Conservation (phyloP, 768 basidiomycete species). For the Mycena vitilis region DNA sequence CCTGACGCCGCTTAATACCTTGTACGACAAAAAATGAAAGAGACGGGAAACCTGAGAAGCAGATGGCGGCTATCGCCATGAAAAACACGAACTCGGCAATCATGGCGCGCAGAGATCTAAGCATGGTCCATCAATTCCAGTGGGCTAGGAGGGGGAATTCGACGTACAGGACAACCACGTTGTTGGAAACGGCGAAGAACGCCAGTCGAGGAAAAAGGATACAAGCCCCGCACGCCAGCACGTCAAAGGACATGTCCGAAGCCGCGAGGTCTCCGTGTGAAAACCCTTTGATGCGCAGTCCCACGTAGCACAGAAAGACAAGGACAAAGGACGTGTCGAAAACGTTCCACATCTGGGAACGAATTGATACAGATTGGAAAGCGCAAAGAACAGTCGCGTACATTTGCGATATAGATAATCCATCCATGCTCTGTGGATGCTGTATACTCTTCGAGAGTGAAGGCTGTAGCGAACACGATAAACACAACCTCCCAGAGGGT, state of each 20-base stretch:
- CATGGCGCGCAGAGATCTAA: constrained; percentile 85
- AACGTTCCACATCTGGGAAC: constrained; percentile 85
- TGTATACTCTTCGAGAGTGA: constrained; percentile 89
- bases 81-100: constrained; percentile 83
- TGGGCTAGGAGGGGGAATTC: neutral
- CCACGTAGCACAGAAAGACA: constrained; percentile 76
- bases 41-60: constrained; percentile 82
- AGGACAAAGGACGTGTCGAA: constrained; percentile 83
- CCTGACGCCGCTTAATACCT: constrained; percentile 63
- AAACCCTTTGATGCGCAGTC: constrained; percentile 74
- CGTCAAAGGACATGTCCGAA: constrained; percentile 81
- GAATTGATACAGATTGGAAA: constrained; percentile 14
- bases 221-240: constrained; percentile 86
- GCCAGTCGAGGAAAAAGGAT: constrained; percentile 88
- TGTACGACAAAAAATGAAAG: constrained; percentile 34
- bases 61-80: constrained; percentile 79
- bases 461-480: constrained; percentile 80
- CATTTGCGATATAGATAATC: constrained; percentile 86
- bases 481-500: constrained; percentile 79
- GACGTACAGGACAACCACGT: constrained; percentile 80
- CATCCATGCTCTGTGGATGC: constrained; percentile 80
- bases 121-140: neutral
- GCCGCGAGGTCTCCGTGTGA: constrained; percentile 58
- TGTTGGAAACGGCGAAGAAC: constrained; percentile 84
- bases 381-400: constrained; percentile 44